Evolutionary conservation across 257 asterid species (phyloP), one percentile per base, ranked within the genome.

Genomic region (Euphrasia confusa): DNA sequence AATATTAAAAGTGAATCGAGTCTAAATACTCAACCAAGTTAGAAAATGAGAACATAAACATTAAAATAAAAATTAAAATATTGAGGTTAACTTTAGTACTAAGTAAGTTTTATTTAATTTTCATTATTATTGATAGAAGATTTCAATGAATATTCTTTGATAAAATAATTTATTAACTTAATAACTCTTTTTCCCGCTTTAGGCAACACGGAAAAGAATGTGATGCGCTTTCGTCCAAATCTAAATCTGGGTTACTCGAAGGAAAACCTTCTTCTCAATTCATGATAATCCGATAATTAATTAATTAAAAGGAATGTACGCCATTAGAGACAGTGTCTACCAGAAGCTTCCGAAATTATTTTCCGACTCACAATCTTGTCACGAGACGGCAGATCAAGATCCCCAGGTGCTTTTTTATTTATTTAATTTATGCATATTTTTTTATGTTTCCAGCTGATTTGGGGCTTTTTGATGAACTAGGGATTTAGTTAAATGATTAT

Each of bases 281-380:
- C 15, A 44, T 12, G 6, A 3, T 44, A 44, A 44, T 13, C n/a
- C 1, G 5, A 44, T 11, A 44, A 44, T 12, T 3, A 6, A 49
- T 3, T 13, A 49, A 49, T 8, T 14, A 18, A 50, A 18, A 14
- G 56, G 30, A 27, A 50, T 50, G 56, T 4, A 50, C 56, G 56
- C 27, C 28, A 50, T 50, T 50, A 50, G 56, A 50, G 56, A 50
- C 56, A 1, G 56, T 4, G 56, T 50, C 28, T 50, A 50, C 28
- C 27, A 17, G 56, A 50, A 50, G 56, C 27, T 50, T 50, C 6
- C 56, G 5, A 50, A 50, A 50, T 14, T 50, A 1, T 50, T 50
- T 50, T 50, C 56, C 24, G 56, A 50, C 21, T 50, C 56, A 3
- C 56, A 50, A 50, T 50, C 56, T 50, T 7, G 26, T 17, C 56